Evolutionary conservation across 2,329 filamentous ascomycete genomes (phyloP), one percentile per base, ranked within the genome.

Genomic region (Xylariaceae sp.): DNA sequence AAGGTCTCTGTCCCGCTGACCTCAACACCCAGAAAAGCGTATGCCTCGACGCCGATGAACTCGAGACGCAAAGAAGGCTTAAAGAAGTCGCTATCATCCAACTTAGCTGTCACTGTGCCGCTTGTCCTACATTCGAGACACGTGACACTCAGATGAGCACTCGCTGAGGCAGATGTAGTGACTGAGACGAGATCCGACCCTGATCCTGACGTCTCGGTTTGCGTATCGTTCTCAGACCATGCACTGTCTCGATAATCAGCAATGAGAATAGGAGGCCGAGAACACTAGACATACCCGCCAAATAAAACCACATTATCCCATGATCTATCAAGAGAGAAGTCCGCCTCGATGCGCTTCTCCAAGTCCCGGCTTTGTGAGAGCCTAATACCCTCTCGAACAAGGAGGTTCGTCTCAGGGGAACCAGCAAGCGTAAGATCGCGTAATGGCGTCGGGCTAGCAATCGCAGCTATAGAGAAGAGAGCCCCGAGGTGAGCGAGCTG

Each of bases 291-390:
- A 45, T 50, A 50, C 48, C 37, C 42, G 35, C 48, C 36, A 27
- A 50, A 48, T 22, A 50, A 35, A 20, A 50, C 48, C 39, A 48
- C 45, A n/a, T 50, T 48, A 19, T 45, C 40, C 45, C 45, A 50
- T 4, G 48, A 36, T 17, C n/a, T 48, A 2, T 50, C 48, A 1
- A 48, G 27, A 11, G 48, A 48, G 38, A 50, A 50, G 20, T 50
- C 48, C 6, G 48, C 48, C 22, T 27, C 34, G 14, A 22, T 35
- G 2, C 44, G 45, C 22, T 48, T 48, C 37, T 48, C 48, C 23
- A 50, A 1, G 17, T 45, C 48, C 35, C 34, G 48, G 29, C 44
- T 48, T 5, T 45, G 48, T 29, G 48, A 40, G 6, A 50, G 23
- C 21, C 45, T 50, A 14, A 50, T 50, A 14, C 48, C 48, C 14